These are phyloP conservation scores for Panus rudis DNA, from an alignment of 768 basidiomycete genomes.

Conservation along the genomic window DNA sequence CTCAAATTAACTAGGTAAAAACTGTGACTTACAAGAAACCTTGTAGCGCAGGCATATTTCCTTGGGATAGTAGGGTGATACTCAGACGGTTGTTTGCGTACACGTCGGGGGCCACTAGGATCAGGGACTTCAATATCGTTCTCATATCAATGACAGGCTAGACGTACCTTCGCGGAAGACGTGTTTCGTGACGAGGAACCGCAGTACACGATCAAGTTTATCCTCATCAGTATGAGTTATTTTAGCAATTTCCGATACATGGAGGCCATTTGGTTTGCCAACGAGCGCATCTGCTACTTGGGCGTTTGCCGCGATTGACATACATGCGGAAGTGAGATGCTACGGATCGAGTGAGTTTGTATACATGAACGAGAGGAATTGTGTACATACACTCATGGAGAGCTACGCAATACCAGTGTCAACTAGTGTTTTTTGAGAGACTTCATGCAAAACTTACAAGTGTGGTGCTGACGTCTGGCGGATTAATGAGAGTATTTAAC, in stretches of 20 bases:
- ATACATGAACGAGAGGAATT: background rate
- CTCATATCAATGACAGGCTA: background rate
- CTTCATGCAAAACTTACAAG: constrained; percentile 8
- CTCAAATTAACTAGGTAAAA: background rate
- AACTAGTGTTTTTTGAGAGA: background rate
- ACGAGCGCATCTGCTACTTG: constrained; percentile 33
- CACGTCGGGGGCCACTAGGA: constrained; percentile 22
- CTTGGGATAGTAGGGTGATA: too few relatives aligned
- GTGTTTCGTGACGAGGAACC: constrained; percentile 35
- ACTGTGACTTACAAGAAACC: constrained; percentile 26
- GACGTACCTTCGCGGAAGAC: constrained; percentile 28
- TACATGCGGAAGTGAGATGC: constrained; percentile 18
- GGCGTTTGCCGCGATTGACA: constrained; percentile 28
- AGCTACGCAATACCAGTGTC: background rate
- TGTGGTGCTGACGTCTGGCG: constrained; percentile 9
- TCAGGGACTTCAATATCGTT: background rate
- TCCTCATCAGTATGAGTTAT: constrained; percentile 26
- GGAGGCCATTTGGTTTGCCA: constrained; percentile 29
- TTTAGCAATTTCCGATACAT: constrained; percentile 25
- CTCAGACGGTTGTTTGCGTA: constrained; percentile 29
- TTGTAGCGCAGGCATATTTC: constrained; percentile 24
- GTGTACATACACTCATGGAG: background rate
- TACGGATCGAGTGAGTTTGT: background rate
- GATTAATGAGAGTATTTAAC: constrained; percentile 13
- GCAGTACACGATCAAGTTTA: constrained; percentile 34